Conservation (phyloP, 768 basidiomycete genomes). For the Naganishia vishniacii region DNA sequence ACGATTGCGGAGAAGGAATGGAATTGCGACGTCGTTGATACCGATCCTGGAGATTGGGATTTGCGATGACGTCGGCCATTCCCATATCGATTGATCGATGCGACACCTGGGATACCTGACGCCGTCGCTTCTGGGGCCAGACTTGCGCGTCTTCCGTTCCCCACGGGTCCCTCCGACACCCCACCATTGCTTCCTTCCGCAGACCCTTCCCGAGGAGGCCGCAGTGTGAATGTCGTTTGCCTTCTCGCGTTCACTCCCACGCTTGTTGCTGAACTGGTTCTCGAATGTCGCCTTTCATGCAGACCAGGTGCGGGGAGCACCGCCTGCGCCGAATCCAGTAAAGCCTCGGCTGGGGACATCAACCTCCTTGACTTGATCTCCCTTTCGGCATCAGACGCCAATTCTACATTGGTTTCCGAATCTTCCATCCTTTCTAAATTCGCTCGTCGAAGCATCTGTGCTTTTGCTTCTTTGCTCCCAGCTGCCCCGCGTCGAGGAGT, state of each 20-base stretch:
- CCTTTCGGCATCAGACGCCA: background rate
- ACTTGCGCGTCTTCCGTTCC: background rate
- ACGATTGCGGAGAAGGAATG: slow-evolving; percentile 10
- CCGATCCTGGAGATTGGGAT: background rate
- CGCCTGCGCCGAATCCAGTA: slow-evolving; percentile 14
- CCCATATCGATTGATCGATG: slow-evolving; percentile 1
- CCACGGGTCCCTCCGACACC: background rate
- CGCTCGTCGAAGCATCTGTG: background rate
- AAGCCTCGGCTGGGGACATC: slow-evolving; percentile 6
- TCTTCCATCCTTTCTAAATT: background rate
- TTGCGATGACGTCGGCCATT: slow-evolving; percentile 14
- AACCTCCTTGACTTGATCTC: slow-evolving; percentile 3
- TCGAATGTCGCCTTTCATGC: background rate
- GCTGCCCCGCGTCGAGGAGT: background rate
- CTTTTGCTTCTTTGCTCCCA: background rate
- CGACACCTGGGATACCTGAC: background rate
- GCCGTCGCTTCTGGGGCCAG: background rate
- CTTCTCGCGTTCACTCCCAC: background rate
- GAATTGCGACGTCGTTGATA: background rate
- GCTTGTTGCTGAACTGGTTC: background rate
- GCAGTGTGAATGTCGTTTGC: slow-evolving; percentile 11
- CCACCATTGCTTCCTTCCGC: background rate
- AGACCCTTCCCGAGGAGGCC: background rate
- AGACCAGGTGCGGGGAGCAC: slow-evolving; percentile 1
- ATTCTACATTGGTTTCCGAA: background rate